Evolutionary conservation across 2,329 filamentous ascomycete species (phyloP), one percentile per base, ranked within the genome.

Genomic region (Erysiphe pulchra): DNA sequence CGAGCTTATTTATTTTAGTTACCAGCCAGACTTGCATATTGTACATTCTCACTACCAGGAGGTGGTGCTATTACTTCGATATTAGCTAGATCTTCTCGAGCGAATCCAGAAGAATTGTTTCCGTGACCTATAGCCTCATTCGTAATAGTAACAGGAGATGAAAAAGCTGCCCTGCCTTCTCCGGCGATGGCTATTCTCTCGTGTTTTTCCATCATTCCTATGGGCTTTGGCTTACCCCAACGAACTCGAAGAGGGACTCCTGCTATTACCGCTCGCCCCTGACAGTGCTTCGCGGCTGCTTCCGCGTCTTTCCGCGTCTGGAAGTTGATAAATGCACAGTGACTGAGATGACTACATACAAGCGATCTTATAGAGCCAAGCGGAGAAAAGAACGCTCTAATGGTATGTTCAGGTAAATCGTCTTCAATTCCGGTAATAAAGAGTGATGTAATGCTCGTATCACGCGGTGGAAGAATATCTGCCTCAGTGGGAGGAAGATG

Each of bases 261-360:
- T 33, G 85, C 77, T 54, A 98, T 82, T 7, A 95, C 74, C 0
- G 85, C 84, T 50, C 80, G 80, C 6, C 92, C 90, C 60, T 93
- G 80, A 53, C 84, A 87, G 17, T 81, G 74, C 32, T 75, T 74
- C 0, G 90, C 83, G 0, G 92, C 92, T 48, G 71, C 76, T 62
- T 98, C 90, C 0, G 92, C 90, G 1, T 73, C 79, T 50, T 83
- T 75, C 47, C 90, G 73, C 2, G 79, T 82, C 53, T 85, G 76
- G 59, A 84, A 98, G 63, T 98, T 98, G 63, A 98, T 69, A 58
- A 95, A 98, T 1, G 90, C 90, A 60, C 86, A 95, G 58, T 95
- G 90, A 14, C 87, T 87, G 65, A 92, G 85, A 63, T 98, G 90
- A 7, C 86, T 94, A 62, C 90, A 95, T 34, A 98, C 79, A 14